These are phyloP conservation scores for Phialemonium atrogriseum DNA, from an alignment of 2,329 filamentous ascomycete species.

Conservation along the genomic window DNA sequence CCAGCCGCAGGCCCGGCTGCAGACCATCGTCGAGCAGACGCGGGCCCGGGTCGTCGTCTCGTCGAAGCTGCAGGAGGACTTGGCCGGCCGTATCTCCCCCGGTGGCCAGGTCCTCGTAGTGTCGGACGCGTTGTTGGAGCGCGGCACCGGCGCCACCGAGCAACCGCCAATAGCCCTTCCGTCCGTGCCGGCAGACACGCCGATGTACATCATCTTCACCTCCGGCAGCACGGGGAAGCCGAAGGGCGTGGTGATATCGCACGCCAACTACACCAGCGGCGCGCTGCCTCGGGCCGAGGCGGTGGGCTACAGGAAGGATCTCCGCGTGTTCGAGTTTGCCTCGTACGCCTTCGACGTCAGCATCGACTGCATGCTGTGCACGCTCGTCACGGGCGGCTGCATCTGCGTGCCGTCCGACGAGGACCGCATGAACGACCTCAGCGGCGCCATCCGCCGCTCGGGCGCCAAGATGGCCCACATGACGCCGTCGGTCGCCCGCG, in stretches of 20 bases:
- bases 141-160: too few species aligned
- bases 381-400: conserved; percentile 28
- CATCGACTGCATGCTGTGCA: conserved; percentile 30
- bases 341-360: conserved; percentile 33
- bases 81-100: conserved; percentile 8
- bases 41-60: conserved; percentile 6
- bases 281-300: conserved; percentile 28
- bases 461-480: conserved; percentile 38
- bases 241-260: conserved; percentile 38
- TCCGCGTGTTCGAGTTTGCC: conserved; percentile 19
- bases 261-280: conserved; percentile 17
- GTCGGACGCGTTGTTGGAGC: conserved; percentile 8
- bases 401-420: conserved; percentile 44
- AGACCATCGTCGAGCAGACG: conserved; percentile 9
- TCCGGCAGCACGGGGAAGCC: conserved; percentile 46
- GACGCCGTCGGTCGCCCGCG: conserved; percentile 39
- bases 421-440: conserved; percentile 35
- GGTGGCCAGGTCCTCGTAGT: conserved; percentile 3
- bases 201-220: conserved; percentile 41
- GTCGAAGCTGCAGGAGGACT: conserved; percentile 4
- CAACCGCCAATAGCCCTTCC: too few species aligned
- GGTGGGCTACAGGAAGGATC: conserved; percentile 31
- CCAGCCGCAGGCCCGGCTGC: conserved; percentile 12
- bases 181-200: conserved; percentile 8
- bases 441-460: conserved; percentile 5